Conservation (phyloP, 129 eudicot species). For the Helianthus tuberosus region DNA sequence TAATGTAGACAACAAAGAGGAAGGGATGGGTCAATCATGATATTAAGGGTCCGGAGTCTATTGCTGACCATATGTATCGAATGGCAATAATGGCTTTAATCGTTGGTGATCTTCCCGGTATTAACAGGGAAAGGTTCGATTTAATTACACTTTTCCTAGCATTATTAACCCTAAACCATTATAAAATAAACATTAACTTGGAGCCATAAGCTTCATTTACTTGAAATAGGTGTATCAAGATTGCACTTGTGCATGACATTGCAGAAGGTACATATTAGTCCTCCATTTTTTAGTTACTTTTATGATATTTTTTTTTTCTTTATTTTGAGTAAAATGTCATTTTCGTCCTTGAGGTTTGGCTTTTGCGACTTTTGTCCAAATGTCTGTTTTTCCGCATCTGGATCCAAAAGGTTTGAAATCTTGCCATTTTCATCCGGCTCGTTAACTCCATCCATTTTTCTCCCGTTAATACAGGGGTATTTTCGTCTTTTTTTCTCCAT, state of each 20-base stretch:
- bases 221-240: conserved; percentile 84
- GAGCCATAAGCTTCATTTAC: background rate
- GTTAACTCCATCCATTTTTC: too few species aligned
- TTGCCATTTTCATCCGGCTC: too few species aligned
- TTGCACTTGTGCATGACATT: conserved; percentile 97
- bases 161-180: background rate
- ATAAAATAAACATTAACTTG: background rate
- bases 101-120: conserved; percentile 74
- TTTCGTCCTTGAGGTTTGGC: background rate
- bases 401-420: too few species aligned
- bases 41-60: conserved; percentile 88
- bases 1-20: conserved; percentile 75
- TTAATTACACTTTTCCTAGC: conserved; percentile 7
- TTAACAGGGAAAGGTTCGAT: conserved; percentile 83
- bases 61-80: conserved; percentile 96
- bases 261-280: conserved; percentile 74
- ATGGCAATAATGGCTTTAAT: conserved; percentile 94
- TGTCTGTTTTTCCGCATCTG: too few species aligned
- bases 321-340: background rate
- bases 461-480: too few species aligned
- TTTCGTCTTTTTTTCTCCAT: too few species aligned
- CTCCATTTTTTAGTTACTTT: background rate
- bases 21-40: conserved; percentile 95
- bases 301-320: background rate
- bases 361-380: too few species aligned